Evolutionary conservation across 805 yeast genomes (phyloP).

Genomic region (Ogataea allantospora): DNA sequence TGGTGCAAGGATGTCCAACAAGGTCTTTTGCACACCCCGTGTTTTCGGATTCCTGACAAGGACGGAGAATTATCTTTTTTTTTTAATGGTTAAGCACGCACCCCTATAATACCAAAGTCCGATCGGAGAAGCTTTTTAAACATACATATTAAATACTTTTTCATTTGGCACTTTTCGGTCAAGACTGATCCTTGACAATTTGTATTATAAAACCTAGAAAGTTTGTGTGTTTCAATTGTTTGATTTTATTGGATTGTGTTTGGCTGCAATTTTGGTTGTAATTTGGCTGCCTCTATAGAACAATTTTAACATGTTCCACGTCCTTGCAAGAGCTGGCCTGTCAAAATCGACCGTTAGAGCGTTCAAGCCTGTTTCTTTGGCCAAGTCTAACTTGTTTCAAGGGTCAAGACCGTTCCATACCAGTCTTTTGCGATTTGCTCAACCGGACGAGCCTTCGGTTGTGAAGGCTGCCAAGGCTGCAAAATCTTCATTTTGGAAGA

Average conservation of each 20-base stretch:
- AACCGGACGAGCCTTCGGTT: neutral
- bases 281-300: slow-evolving; percentile 1
- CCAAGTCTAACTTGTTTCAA: neutral
- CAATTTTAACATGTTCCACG: slow-evolving; percentile 4
- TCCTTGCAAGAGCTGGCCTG: slow-evolving; percentile 7
- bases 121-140: slow-evolving; percentile 9
- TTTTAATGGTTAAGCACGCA: neutral
- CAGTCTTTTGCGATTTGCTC: neutral
- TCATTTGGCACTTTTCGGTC: slow-evolving; percentile 18
- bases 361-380: slow-evolving; percentile 1
- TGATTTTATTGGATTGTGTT: slow-evolving; percentile 4
- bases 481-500: slow-evolving; percentile 19
- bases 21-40: too few species aligned
- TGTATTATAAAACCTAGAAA: slow-evolving; percentile 4
- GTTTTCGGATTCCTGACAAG: too few species aligned
- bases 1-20: slow-evolving; percentile 10
- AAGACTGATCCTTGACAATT: slow-evolving; percentile 11
- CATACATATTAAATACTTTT: slow-evolving; percentile 4
- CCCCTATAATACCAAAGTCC: slow-evolving; percentile 10
- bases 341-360: slow-evolving; percentile 3
- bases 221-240: neutral
- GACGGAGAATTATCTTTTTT: too few species aligned
- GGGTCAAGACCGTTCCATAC: slow-evolving; percentile 3
- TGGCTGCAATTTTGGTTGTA: slow-evolving; percentile 5
- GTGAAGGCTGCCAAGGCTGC: slow-evolving; percentile 1